Evolutionary conservation across 768 basidiomycete species (phyloP).

Genomic region (Tricholomella constricta): DNA sequence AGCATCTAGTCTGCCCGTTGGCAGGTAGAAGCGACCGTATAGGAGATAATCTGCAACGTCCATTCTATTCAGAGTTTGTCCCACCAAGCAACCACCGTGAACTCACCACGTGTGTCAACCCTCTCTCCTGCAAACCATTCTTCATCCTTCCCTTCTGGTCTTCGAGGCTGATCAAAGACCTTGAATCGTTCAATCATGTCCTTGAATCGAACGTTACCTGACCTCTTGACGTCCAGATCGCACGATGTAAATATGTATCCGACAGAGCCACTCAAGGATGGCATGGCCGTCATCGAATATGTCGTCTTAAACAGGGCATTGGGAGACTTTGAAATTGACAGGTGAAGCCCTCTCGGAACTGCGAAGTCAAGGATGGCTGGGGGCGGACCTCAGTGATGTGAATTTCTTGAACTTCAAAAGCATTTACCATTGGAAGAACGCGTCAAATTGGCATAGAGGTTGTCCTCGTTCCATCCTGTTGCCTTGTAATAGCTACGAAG

Average conservation of each 20-base stretch:
- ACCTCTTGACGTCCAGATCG: constrained; percentile 69
- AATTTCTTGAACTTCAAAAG: not conserved
- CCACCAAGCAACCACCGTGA: constrained; percentile 10
- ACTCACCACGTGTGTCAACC: constrained; percentile 73
- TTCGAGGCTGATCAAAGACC: constrained; percentile 78
- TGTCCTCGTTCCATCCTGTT: constrained; percentile 98
- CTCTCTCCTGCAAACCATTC: constrained; percentile 82
- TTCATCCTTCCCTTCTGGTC: constrained; percentile 77
- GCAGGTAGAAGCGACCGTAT: constrained; percentile 90
- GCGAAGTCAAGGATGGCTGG: constrained; percentile 90
- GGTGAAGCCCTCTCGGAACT: constrained; percentile 78
- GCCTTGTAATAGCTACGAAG: constrained; percentile 86
- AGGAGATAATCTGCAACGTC: constrained; percentile 77
- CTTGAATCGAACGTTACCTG: constrained; percentile 76
- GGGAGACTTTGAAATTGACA: constrained; percentile 85
- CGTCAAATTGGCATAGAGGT: constrained; percentile 87
- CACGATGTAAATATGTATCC: constrained; percentile 94
- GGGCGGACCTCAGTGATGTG: not conserved
- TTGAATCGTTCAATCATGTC: constrained; percentile 89
- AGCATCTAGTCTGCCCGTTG: constrained; percentile 86
- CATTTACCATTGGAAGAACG: constrained; percentile 80
- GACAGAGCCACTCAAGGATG: constrained; percentile 88
- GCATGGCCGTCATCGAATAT: constrained; percentile 91
- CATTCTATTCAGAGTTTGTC: constrained; percentile 11
- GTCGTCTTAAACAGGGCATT: constrained; percentile 88